Evolutionary conservation across 2,329 filamentous ascomycete genomes (phyloP).

Genomic region (Pseudogymnoascus sp.): DNA sequence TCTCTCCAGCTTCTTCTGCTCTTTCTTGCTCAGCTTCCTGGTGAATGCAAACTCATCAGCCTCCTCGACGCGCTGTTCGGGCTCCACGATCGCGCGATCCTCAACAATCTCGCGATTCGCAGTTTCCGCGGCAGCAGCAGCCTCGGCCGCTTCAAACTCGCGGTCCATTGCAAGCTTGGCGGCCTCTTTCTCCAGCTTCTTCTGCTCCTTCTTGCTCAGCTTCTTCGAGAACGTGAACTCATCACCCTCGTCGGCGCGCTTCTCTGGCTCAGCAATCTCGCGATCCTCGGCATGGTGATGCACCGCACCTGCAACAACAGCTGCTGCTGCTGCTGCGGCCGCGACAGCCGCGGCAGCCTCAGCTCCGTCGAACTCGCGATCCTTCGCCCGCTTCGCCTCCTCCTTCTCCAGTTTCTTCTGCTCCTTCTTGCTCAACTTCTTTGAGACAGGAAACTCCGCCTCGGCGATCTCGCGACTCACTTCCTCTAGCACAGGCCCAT

Average conservation of each 20-base stretch:
- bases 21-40: conserved; percentile 17
- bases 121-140: not conserved
- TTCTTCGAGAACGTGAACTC: conserved; percentile 20
- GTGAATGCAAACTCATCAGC: conserved; percentile 9
- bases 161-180: conserved; percentile 24
- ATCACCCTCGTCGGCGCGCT: conserved; percentile 10
- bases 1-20: conserved; percentile 16
- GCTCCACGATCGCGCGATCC: not conserved
- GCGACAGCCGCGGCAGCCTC: not conserved
- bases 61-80: conserved; percentile 11
- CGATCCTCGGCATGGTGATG: not conserved
- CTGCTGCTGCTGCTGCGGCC: not conserved
- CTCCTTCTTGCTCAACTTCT: conserved; percentile 31
- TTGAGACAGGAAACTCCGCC: conserved; percentile 21
- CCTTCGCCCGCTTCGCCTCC: conserved; percentile 24
- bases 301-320: not conserved
- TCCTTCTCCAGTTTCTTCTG: conserved; percentile 38
- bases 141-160: conserved; percentile 10
- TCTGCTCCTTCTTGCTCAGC: conserved; percentile 33
- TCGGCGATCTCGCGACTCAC: conserved; percentile 25
- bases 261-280: conserved; percentile 4
- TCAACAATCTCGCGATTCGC: not conserved
- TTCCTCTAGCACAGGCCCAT: conserved; percentile 26
- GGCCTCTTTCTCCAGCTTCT: conserved; percentile 35
- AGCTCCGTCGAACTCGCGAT: conserved; percentile 17